Percentiles rank a stretch among this genome's conserved stretches.
phyloP scores from a whole-genome alignment of 306 rosid species.

The Oemleria cerasiformis region DNA sequence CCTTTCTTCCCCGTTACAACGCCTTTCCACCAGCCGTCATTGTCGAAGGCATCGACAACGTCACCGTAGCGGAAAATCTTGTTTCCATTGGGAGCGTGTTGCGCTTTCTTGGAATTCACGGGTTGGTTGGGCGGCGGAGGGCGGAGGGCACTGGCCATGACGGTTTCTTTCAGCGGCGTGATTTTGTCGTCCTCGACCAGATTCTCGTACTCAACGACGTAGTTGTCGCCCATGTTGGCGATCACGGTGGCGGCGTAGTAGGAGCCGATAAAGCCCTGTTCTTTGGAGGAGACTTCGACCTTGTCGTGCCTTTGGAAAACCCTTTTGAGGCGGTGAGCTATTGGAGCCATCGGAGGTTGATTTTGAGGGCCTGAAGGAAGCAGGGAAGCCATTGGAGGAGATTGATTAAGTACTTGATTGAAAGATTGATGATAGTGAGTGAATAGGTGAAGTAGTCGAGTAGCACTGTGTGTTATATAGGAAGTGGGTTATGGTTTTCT shows the following conservation, averaged over 20 bases:
- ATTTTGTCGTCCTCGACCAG: background rate
- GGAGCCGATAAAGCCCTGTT: background rate
- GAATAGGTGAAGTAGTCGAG: no score
- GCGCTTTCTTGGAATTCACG: no score
- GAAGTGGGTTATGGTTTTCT: no score
- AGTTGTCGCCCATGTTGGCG: slow-evolving; percentile 1
- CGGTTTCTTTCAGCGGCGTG: background rate
- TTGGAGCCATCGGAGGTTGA: background rate
- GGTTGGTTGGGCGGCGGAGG: background rate
- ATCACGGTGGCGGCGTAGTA: background rate
- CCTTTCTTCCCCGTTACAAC: background rate
- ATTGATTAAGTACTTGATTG: no score
- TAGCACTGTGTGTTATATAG: no score
- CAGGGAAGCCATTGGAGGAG: background rate
- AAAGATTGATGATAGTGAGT: no score
- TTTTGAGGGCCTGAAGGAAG: background rate
- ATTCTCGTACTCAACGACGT: background rate
- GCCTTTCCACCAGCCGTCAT: background rate
- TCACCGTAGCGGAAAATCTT: background rate
- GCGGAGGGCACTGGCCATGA: background rate
- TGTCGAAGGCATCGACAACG: background rate
- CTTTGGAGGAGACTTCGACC: background rate
- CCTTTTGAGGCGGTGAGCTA: background rate
- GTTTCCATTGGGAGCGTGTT: background rate
- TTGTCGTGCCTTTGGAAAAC: background rate